Conservation (phyloP, 345 rosid species). For the Salix koriyanagi region DNA sequence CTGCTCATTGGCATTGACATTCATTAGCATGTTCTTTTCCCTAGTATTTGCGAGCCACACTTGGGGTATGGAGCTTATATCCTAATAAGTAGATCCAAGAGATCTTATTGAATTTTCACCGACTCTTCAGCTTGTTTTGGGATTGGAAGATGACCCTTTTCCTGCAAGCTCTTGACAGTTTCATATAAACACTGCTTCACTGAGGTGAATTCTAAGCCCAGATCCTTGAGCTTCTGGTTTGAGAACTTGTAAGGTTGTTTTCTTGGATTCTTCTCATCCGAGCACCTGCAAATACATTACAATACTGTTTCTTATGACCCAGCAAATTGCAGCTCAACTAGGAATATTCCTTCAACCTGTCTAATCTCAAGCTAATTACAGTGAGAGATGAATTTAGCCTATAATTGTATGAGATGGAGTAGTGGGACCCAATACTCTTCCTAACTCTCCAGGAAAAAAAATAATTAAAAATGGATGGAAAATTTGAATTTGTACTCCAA, state of each 20-base stretch:
- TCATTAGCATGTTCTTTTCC: background rate
- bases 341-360: too few species aligned
- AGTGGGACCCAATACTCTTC: background rate
- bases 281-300: slow-evolving; percentile 49
- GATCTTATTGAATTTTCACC: slow-evolving; percentile 12
- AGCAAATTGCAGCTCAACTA: too few species aligned
- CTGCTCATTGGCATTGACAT: background rate
- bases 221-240: slow-evolving; percentile 68
- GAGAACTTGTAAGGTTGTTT: slow-evolving; percentile 69
- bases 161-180: slow-evolving; percentile 85
- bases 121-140: slow-evolving; percentile 43
- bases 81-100: background rate
- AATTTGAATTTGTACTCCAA: too few species aligned
- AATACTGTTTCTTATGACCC: too few species aligned
- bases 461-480: too few species aligned
- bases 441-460: background rate
- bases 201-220: slow-evolving; percentile 78
- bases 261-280: slow-evolving; percentile 86
- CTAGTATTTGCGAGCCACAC: background rate
- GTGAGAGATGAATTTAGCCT: background rate
- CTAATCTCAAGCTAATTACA: too few species aligned
- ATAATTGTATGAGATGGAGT: background rate
- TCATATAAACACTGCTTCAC: slow-evolving; percentile 79
- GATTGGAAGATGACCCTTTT: slow-evolving; percentile 71
- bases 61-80: background rate